Evolutionary conservation across 371 early-diverging fungal genomes (phyloP).

Genomic region (Circinella minor): DNA sequence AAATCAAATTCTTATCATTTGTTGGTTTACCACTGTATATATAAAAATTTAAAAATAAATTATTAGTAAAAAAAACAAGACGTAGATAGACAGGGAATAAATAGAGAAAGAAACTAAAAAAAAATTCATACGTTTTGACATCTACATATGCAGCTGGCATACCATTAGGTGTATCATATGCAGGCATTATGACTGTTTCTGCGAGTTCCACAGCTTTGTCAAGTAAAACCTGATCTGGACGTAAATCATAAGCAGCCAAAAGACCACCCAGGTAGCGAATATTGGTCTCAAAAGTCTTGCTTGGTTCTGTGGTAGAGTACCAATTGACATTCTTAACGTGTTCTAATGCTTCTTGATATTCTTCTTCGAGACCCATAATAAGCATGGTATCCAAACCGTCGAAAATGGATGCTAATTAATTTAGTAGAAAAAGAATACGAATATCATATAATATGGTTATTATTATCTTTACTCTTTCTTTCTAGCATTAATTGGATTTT

Average conservation of each 20-base stretch:
- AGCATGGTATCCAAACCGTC: conserved; percentile 87
- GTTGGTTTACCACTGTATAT: conserved; percentile 18
- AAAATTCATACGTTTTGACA: conserved; percentile 27
- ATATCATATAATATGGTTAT: no score
- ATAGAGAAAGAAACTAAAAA: no score
- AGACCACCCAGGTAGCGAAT: conserved; percentile 80
- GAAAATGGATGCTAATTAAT: conserved; percentile 65
- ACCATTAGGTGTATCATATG: conserved; percentile 63
- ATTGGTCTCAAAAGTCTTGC: conserved; percentile 75
- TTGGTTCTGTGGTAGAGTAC: conserved; percentile 19
- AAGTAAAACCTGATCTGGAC: conserved; percentile 63
- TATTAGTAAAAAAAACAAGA: neutral
- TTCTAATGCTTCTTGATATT: conserved; percentile 68
- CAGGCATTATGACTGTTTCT: conserved; percentile 46
- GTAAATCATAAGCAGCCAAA: conserved; percentile 63
- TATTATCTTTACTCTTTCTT: neutral
- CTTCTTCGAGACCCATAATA: conserved; percentile 80
- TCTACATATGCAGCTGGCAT: conserved; percentile 81
- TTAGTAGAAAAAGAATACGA: no score
- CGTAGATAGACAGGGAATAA: neutral
- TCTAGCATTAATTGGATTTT: neutral
- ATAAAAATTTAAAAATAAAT: neutral
- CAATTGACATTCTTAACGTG: conserved; percentile 61
- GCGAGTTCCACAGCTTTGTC: conserved; percentile 36
- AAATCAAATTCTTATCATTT: conserved; percentile 41